Evolutionary conservation across 805 yeast species (phyloP).

Genomic region (Lipomyces sp.): DNA sequence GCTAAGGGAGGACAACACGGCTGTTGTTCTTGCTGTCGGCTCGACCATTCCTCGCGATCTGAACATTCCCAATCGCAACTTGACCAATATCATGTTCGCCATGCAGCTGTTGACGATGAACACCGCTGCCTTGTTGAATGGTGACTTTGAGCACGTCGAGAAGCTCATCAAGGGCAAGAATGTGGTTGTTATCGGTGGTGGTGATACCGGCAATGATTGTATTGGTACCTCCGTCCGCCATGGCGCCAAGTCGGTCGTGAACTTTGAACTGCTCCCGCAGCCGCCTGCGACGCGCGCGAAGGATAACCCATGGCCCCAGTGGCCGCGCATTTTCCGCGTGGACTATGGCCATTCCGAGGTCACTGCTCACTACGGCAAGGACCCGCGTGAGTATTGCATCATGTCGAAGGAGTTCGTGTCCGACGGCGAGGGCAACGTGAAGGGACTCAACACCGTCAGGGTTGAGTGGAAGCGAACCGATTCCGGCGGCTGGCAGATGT

Average conservation of each 20-base stretch:
- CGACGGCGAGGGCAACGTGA: conserved; percentile 91
- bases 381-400: conserved; percentile 95
- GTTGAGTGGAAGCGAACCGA: conserved; percentile 98
- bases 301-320: conserved; percentile 99
- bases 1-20: conserved; percentile 64
- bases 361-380: conserved; percentile 89
- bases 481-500: conserved; percentile 98
- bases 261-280: conserved; percentile 90
- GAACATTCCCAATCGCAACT: conserved; percentile 88
- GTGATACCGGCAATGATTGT: conserved; percentile 99
- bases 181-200: conserved; percentile 98
- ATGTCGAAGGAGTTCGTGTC: conserved; percentile 93
- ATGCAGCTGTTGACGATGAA: conserved; percentile 86
- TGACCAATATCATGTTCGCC: conserved; percentile 87
- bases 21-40: conserved; percentile 89
- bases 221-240: conserved; percentile 96
- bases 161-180: conserved; percentile 67
- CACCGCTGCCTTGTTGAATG: conserved; percentile 80
- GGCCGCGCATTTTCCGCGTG: conserved; percentile 97
- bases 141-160: conserved; percentile 70
- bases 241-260: conserved; percentile 89
- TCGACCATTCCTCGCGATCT: conserved; percentile 95
- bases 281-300: conserved; percentile 83
- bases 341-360: conserved; percentile 98
- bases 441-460: conserved; percentile 91